Conservation (phyloP, 169 alveolate species). For the Babesia sp. region DNA sequence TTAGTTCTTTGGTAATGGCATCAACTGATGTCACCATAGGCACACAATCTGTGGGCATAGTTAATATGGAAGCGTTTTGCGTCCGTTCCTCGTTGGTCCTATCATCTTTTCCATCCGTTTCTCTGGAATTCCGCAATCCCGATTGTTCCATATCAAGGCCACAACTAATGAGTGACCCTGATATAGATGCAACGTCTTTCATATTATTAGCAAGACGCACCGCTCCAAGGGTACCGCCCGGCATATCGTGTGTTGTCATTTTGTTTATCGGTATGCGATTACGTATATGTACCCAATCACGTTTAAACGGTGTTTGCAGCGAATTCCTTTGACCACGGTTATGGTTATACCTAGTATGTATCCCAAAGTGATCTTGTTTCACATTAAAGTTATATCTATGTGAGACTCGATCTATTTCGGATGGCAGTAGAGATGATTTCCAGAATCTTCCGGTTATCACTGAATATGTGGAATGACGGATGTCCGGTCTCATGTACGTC, state of each 20-base stretch:
- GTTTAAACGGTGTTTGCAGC: neutral
- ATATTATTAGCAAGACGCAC: neutral
- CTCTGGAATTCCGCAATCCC: neutral
- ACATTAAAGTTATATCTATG: too few relatives aligned
- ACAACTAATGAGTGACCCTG: neutral
- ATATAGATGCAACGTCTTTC: neutral
- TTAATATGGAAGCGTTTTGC: neutral
- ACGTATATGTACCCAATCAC: conserved; percentile 2
- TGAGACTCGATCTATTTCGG: too few relatives aligned
- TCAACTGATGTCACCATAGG: neutral
- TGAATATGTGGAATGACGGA: too few relatives aligned
- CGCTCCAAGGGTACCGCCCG: neutral
- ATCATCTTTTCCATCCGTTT: too few relatives aligned
- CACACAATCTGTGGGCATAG: neutral
- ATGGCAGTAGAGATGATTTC: too few relatives aligned
- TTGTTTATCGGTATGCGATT: neutral
- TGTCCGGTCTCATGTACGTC: too few relatives aligned
- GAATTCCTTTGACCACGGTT: neutral
- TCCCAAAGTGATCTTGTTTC: too few relatives aligned
- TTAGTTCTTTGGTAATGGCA: neutral
- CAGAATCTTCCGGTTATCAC: too few relatives aligned
- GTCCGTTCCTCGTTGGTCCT: neutral
- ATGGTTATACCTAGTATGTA: too few relatives aligned
- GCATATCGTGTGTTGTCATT: conserved; percentile 7
- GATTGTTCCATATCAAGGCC: neutral